Evolutionary conservation across 495 filamentous ascomycete genomes (phyloP).

Genomic region (Aspergillus bertholletiae): DNA sequence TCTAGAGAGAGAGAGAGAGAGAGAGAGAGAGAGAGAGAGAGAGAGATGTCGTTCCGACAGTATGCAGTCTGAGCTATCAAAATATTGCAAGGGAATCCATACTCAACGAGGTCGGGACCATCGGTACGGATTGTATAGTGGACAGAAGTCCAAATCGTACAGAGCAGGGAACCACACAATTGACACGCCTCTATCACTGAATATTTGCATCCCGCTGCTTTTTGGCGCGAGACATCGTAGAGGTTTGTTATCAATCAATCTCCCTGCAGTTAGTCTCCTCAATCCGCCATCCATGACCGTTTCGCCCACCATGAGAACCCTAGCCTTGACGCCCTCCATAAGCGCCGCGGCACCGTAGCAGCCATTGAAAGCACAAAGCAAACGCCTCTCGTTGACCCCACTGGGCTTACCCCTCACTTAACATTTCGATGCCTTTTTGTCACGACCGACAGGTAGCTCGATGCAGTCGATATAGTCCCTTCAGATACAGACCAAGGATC

Average conservation of each 20-base stretch:
- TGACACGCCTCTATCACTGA: too few species aligned
- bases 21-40: too few species aligned
- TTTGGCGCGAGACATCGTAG: too few species aligned
- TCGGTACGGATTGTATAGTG: too few species aligned
- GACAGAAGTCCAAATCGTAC: too few species aligned
- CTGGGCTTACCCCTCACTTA: not conserved
- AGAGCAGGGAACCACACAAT: too few species aligned
- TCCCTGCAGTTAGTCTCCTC: not conserved
- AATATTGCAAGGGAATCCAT: too few species aligned
- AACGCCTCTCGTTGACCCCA: not conserved
- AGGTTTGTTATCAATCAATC: not conserved
- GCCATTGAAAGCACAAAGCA: not conserved
- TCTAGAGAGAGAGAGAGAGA: too few species aligned
- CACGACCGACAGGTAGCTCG: not conserved
- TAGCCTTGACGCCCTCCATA: not conserved
- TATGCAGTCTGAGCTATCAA: too few species aligned
- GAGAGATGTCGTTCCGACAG: too few species aligned
- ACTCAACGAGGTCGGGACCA: too few species aligned
- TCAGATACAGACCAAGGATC: not conserved
- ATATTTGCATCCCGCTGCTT: too few species aligned
- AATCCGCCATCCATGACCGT: not conserved
- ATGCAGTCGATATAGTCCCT: not conserved
- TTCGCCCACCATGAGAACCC: not conserved
- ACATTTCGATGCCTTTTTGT: not conserved
- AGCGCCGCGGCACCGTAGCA: not conserved